These are phyloP conservation scores for Erodium moschatum DNA, from an alignment of 441 rosid species.

Conservation along the genomic window DNA sequence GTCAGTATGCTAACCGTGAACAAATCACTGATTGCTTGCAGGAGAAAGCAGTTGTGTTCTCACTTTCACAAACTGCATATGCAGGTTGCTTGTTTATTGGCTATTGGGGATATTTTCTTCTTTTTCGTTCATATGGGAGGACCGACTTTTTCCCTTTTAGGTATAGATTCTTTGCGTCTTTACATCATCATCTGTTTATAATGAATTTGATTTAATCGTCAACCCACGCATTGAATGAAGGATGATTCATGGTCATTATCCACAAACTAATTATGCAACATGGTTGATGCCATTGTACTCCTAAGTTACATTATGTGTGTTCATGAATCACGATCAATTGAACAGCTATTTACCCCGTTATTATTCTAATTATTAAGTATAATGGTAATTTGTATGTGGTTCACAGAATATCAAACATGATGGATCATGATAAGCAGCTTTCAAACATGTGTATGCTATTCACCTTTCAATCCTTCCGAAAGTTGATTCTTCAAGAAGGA, in stretches of 20 bases:
- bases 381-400: conserved; percentile 16
- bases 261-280: neutral
- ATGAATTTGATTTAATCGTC: conserved; percentile 14
- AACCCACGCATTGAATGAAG: neutral
- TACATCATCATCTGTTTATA: conserved; percentile 9
- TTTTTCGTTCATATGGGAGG: conserved; percentile 33
- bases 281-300: neutral
- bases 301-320: conserved; percentile 13
- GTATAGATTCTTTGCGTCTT: conserved; percentile 31
- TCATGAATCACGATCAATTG: neutral
- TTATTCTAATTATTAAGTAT: too few species aligned
- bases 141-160: conserved; percentile 72
- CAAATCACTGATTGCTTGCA: neutral
- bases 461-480: conserved; percentile 72
- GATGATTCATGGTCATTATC: neutral
- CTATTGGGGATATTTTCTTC: conserved; percentile 80
- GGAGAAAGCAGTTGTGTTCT: conserved; percentile 66
- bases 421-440: conserved; percentile 62
- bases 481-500: conserved; percentile 91
- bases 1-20: neutral
- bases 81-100: conserved; percentile 67
- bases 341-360: too few species aligned
- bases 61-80: conserved; percentile 73
- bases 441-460: conserved; percentile 72
- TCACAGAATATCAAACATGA: conserved; percentile 43